Percentiles rank a stretch among this genome's conserved stretches.
Conservation (phyloP, 2,329 filamentous ascomycete genomes). For the Magnaporthiopsis rhizophila region DNA sequence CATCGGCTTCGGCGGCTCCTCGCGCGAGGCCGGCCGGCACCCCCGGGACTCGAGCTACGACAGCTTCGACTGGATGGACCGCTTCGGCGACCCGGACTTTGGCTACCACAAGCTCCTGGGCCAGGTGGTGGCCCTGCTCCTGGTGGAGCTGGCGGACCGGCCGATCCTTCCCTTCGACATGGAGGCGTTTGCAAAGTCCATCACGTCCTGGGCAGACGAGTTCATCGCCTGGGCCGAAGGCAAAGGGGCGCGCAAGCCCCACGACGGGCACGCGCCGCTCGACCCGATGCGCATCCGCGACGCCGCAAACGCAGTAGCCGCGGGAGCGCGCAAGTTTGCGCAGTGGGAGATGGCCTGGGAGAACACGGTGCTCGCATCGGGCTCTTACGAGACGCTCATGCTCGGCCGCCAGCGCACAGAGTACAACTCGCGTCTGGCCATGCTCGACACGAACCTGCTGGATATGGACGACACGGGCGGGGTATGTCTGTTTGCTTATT, state of each 20-base stretch:
- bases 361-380: conserved; percentile 57
- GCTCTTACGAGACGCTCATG: conserved; percentile 67
- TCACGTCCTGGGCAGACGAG: conserved; percentile 54
- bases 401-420: conserved; percentile 60
- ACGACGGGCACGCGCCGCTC: conserved; percentile 27
- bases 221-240: conserved; percentile 18
- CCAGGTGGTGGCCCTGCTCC: conserved; percentile 72
- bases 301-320: conserved; percentile 53
- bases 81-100: conserved; percentile 74
- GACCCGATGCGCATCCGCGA: conserved; percentile 52
- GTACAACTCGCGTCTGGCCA: conserved; percentile 71
- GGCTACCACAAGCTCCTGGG: conserved; percentile 71
- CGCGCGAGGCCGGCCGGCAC: conserved; percentile 33
- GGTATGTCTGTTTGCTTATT: conserved; percentile 44
- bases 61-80: conserved; percentile 77
- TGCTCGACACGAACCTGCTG: conserved; percentile 75
- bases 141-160: conserved; percentile 75
- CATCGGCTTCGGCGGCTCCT: conserved; percentile 54
- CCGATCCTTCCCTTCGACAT: conserved; percentile 79
- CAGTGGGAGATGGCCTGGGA: conserved; percentile 75
- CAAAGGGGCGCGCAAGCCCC: conserved; percentile 28
- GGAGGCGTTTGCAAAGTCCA: conserved; percentile 57
- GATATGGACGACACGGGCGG: conserved; percentile 67
- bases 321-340: conserved; percentile 57
- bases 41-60: conserved; percentile 85